Base-by-base conservation (phyloP, 441 rosid genomes). In the Macaranga tanarius region DNA sequence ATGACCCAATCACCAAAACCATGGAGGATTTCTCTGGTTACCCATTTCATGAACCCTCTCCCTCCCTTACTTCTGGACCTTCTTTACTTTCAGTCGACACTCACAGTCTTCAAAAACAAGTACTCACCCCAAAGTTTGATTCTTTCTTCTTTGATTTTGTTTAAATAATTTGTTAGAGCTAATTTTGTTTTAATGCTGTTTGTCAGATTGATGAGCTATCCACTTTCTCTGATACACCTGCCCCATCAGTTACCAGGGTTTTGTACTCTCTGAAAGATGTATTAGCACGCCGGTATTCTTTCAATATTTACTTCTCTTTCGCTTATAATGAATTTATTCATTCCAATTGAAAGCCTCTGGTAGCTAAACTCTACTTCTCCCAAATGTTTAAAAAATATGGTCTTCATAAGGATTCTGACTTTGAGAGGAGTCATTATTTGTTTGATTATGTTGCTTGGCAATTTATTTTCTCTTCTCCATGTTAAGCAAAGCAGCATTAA, bases 11-110 rank as follows among this genome's bases (percentile, higher is more conserved):
- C 7, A 76, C 68, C 64, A 82, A 66, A 83, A 91, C 90, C 51
- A 88, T 90, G 97, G 91, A 90, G 70, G 96, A 84, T 61, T 94
- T 94, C 84, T 90, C 97, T 13, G 97, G 98, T 19, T 94, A 90
- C 84, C 90, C 92, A 34, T 67, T 92, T 75, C 85, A 82, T 66
- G 95, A 89, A 77, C 80, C 86, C 71, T 69, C 69, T 70, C 81
- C 67, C 69, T 76, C 84, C 59, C 72, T 70, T 23, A 62, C 59
- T 38, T 63, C 76, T 74, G 75, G 44, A 73, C 72, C 56, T 82
- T 77, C 88, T 76, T 81, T 91, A 72, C 87, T 92, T 19, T 79
- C 86, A 7, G 90, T 89, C 56, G 89, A 89, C 67, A 64, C 83
- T 76, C 86, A 79, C 56, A 77, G 65, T 73, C 84, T 92, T 1